Conservation (phyloP, 768 basidiomycete genomes). For the Rhizopogon salebrosus region DNA sequence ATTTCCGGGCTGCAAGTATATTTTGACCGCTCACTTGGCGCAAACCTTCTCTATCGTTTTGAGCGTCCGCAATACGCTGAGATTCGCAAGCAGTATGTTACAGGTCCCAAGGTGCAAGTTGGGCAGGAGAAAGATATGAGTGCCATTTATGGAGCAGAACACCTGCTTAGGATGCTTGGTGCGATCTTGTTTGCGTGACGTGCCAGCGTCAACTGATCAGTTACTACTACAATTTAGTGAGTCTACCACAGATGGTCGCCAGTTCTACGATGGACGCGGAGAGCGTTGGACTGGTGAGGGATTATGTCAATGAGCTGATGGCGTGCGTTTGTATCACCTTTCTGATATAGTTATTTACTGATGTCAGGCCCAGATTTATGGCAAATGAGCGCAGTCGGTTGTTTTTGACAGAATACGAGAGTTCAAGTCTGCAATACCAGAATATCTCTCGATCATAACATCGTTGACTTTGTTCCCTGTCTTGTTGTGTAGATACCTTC, state of each 20-base stretch:
- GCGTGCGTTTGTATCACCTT: slow-evolving; percentile 41
- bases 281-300: slow-evolving; percentile 74
- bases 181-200: slow-evolving; percentile 19
- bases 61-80: slow-evolving; percentile 92
- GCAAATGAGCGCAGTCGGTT: slow-evolving; percentile 64
- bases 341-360: neutral
- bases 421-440: slow-evolving; percentile 71
- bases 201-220: slow-evolving; percentile 6
- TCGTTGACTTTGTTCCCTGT: neutral
- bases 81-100: slow-evolving; percentile 66
- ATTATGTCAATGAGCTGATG: slow-evolving; percentile 88
- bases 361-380: slow-evolving; percentile 57
- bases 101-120: slow-evolving; percentile 63
- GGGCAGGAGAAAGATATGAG: slow-evolving; percentile 83
- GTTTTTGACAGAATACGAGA: slow-evolving; percentile 78
- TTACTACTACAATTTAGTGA: slow-evolving; percentile 49
- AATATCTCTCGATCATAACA: slow-evolving; percentile 73
- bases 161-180: slow-evolving; percentile 90
- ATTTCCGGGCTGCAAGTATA: slow-evolving; percentile 83
- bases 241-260: slow-evolving; percentile 85
- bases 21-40: slow-evolving; percentile 88
- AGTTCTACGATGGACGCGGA: slow-evolving; percentile 89
- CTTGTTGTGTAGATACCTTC: neutral
- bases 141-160: slow-evolving; percentile 89
- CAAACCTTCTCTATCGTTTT: slow-evolving; percentile 89